Percentiles rank a stretch among this genome's conserved stretches.
Evolutionary conservation across 2,329 filamentous ascomycete genomes (phyloP).

Genomic region (Talaromyces sp.): DNA sequence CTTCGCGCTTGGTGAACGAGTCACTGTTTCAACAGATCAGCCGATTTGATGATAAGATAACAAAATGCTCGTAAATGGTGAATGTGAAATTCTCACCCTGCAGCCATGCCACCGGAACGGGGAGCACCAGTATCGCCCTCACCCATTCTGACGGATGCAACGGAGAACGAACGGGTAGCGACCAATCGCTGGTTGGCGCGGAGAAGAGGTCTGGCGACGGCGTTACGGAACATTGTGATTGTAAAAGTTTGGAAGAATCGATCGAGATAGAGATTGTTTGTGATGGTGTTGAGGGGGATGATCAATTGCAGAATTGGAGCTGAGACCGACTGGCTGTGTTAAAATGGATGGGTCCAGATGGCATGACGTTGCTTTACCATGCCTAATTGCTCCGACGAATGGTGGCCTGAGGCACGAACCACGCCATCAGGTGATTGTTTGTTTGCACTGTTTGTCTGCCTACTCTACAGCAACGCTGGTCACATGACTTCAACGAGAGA

Average conservation of each 20-base stretch:
- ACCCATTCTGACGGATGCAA: constrained; percentile 61
- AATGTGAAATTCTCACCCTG: constrained; percentile 34
- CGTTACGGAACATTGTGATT: constrained; percentile 22
- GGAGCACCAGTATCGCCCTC: constrained; percentile 67
- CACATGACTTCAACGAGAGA: neutral
- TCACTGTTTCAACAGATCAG: constrained; percentile 58
- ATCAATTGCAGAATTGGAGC: neutral
- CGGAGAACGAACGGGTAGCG: constrained; percentile 60
- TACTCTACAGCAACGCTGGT: neutral
- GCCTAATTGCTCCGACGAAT: neutral
- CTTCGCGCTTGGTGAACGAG: constrained; percentile 88
- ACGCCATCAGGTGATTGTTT: constrained; percentile 11
- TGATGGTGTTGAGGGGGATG: neutral
- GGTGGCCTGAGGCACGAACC: neutral
- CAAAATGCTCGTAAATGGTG: neutral
- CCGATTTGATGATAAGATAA: constrained; percentile 15
- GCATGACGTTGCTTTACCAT: constrained; percentile 7
- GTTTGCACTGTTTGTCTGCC: constrained; percentile 8
- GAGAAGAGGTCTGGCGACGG: constrained; percentile 21
- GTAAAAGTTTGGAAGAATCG: neutral
- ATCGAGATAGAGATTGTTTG: neutral
- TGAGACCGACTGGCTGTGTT: neutral
- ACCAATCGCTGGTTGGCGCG: constrained; percentile 45
- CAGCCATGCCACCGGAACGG: constrained; percentile 33
- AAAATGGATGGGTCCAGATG: neutral